Conservation (phyloP, 257 asterid genomes). For the Nicotiana attenuata region DNA sequence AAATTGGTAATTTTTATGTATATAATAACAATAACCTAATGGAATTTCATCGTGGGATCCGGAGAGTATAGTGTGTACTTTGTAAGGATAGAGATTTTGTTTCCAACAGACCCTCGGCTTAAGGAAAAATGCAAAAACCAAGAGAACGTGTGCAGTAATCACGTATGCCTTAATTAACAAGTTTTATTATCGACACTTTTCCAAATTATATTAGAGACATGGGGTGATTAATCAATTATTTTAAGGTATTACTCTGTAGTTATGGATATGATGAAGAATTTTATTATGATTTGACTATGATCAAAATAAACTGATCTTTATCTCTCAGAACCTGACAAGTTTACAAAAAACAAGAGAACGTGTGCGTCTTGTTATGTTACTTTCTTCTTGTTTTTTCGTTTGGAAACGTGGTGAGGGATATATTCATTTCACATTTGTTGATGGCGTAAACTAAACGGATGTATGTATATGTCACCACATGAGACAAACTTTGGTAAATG, state of each 20-base stretch:
- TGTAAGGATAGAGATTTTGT: no score
- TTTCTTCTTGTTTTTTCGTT: no score
- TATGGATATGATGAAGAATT: background rate
- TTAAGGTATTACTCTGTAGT: background rate
- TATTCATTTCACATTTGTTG: background rate
- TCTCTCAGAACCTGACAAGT: background rate
- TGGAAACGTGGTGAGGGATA: background rate
- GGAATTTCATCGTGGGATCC: fast-evolving
- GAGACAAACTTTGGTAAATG: no score
- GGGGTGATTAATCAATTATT: background rate
- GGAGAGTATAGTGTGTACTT: no score
- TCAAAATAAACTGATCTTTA: background rate
- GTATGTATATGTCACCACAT: no score
- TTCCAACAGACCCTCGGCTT: no score
- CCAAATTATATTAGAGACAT: background rate
- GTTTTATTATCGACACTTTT: background rate
- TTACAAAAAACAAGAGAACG: background rate
- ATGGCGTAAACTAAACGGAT: no score
- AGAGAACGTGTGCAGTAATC: no score
- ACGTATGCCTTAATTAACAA: background rate
- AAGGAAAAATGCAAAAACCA: no score
- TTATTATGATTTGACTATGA: no score
- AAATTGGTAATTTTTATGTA: background rate
- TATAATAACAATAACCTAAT: no score
- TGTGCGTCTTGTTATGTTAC: background rate